Percentiles rank a stretch among this genome's conserved stretches.
Evolutionary conservation across 2,329 filamentous ascomycete genomes (phyloP).

Genomic region (Ophiostoma ulmi): DNA sequence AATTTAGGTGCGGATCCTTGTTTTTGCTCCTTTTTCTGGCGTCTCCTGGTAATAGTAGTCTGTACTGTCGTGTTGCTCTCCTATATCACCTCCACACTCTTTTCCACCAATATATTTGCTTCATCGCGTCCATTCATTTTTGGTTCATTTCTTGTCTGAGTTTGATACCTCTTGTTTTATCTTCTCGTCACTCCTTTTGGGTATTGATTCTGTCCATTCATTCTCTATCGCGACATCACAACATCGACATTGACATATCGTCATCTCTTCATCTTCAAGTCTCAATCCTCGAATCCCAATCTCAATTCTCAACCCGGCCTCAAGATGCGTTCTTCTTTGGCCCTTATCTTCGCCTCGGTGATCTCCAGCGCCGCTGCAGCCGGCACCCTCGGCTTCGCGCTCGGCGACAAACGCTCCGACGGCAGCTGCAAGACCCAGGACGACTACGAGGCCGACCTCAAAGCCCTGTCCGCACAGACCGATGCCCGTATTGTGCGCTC

Average conservation of each 20-base stretch:
- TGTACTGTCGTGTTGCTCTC: not conserved
- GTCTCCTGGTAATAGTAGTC: not conserved
- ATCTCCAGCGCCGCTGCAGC: conserved; percentile 12
- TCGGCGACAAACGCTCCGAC: conserved; percentile 24
- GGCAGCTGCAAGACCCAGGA: conserved; percentile 22
- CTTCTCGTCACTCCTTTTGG: not conserved
- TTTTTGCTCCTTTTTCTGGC: not conserved
- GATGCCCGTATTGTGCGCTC: conserved; percentile 19
- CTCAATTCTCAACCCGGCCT: no score
- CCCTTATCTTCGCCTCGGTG: conserved; percentile 13
- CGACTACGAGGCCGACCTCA: conserved; percentile 23
- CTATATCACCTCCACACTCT: not conserved
- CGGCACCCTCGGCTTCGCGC: conserved; percentile 21
- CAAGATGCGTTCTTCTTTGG: conserved; percentile 19
- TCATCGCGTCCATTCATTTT: not conserved
- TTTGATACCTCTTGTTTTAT: not conserved
- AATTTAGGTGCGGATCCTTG: conserved; percentile 6
- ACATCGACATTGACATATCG: not conserved
- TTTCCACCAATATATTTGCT: not conserved
- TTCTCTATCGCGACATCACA: not conserved
- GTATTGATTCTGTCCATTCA: not conserved
- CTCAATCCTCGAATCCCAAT: not conserved
- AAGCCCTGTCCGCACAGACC: conserved; percentile 16
- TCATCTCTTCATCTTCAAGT: not conserved
- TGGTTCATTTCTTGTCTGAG: not conserved